Evolutionary conservation across 306 rosid genomes (phyloP), one percentile per base, ranked within the genome.

Genomic region (Prunus kanzakura): DNA sequence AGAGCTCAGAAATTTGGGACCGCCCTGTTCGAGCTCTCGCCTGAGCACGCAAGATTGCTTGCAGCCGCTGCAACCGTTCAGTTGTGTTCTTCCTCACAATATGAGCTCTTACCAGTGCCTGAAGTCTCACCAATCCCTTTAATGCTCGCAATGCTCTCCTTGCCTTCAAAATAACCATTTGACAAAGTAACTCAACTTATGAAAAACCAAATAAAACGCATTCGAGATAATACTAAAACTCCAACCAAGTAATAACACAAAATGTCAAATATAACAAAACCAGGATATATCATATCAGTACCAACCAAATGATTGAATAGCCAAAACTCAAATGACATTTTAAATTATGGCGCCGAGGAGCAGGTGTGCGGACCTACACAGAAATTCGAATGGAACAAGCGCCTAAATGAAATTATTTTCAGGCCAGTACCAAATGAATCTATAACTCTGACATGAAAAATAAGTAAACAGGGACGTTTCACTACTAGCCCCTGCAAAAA

Each of bases 51-150:
- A 86, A 61, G 46, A 89, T 69, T 3, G 85, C 73, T 67, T 88
- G 98, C 81, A 93, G 81, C 73, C 84, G 79, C 69, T 84, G 87
- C n/a, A 87, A 77, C 90, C 91, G 84, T 70, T 88, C 89, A 1
- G 90, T 81, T 0, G 87, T 84, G 50, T 92, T 85, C 72, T 89
- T 93, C 87, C 98, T 85, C 78, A 83, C 91, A 69, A 93, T 84
- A 67, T 91, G 89, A 32, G 97, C 97, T 73, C 98, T 90, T 45
- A 91, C 97, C 75, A 93, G 75, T 11, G 96, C 98, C 69, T 93
- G 98, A 11, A 93, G 88, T 79, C 85, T 91, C 82, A 93, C 98
- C 76, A 93, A 70, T 82, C 97, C 98, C 80, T 87, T 88, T 29
- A 93, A 65, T 0, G 98, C 98, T 62, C 93, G 76, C 78, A 93